Percentiles rank a stretch among this genome's conserved stretches.
These are phyloP conservation scores for Talaromyces sp. DNA, from an alignment of 2,329 filamentous ascomycete genomes.

Conservation along the genomic window DNA sequence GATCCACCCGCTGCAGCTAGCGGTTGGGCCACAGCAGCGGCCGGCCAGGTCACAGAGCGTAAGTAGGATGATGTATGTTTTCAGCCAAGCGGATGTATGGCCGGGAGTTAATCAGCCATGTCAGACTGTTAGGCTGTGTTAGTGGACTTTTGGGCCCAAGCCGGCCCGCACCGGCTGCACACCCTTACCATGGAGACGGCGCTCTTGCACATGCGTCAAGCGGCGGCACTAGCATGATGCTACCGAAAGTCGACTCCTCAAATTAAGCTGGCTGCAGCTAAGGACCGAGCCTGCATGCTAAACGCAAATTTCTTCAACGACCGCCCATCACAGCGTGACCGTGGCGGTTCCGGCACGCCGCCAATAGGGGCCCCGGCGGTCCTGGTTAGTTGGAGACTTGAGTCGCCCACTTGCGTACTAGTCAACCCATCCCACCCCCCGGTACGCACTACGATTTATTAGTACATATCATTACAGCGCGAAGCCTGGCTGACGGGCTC, in stretches of 20 bases:
- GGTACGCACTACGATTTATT: not conserved
- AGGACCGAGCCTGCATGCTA: not conserved
- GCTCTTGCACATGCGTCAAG: conserved; percentile 10
- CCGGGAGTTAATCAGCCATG: not conserved
- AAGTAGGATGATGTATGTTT: not conserved
- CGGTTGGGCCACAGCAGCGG: not conserved
- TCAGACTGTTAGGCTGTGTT: not conserved
- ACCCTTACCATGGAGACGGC: conserved; percentile 10
- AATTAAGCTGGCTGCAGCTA: conserved; percentile 3
- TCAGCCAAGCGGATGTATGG: not conserved
- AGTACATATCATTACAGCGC: not conserved
- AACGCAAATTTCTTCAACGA: not conserved
- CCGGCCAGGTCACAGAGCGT: not conserved
- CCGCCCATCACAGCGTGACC: not conserved
- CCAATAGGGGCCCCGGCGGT: not conserved
- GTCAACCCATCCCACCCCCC: not conserved
- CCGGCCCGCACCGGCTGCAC: conserved; percentile 2
- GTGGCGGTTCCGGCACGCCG: not conserved
- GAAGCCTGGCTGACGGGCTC: not conserved
- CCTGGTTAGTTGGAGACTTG: not conserved
- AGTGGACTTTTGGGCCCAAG: conserved; percentile 1
- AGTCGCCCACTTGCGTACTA: not conserved
- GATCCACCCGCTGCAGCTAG: not conserved
- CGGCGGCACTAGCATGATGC: conserved; percentile 1
- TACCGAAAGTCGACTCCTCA: not conserved